These are phyloP conservation scores for Ceratocystis cubensis DNA, from an alignment of 2,329 filamentous ascomycete species.

Conservation along the genomic window DNA sequence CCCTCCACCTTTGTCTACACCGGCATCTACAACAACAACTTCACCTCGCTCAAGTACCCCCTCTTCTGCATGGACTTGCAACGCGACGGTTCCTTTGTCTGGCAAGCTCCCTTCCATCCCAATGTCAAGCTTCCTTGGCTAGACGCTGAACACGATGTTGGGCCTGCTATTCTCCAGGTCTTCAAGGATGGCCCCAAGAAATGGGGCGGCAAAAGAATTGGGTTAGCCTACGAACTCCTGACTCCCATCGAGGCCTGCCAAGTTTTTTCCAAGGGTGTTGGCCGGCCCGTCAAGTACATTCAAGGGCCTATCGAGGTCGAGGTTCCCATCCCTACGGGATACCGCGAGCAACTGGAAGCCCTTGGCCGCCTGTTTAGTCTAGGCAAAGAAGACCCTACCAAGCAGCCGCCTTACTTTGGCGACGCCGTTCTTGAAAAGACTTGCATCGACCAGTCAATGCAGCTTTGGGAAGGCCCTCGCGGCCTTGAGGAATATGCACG, in stretches of 20 bases:
- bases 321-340: conserved; percentile 76
- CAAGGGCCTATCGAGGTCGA: conserved; percentile 69
- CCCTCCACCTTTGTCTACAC: conserved; percentile 90
- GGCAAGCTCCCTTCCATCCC: conserved; percentile 88
- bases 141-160: conserved; percentile 91
- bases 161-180: conserved; percentile 79
- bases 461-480: conserved; percentile 82
- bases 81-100: conserved; percentile 72
- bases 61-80: conserved; percentile 91
- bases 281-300: conserved; percentile 65
- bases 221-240: conserved; percentile 80
- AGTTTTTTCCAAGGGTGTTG: conserved; percentile 66
- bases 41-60: conserved; percentile 82
- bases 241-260: conserved; percentile 71
- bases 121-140: conserved; percentile 85
- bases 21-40: conserved; percentile 98
- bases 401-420: conserved; percentile 53
- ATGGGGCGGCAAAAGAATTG: conserved; percentile 70
- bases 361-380: conserved; percentile 47
- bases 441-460: conserved; percentile 62
- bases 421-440: conserved; percentile 43
- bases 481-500: conserved; percentile 88
- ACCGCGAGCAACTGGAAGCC: conserved; percentile 71
- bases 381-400: conserved; percentile 38
- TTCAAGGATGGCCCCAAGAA: conserved; percentile 84